These are phyloP conservation scores for Colletotrichum cuscutae DNA, from an alignment of 2,329 filamentous ascomycete species.

Conservation along the genomic window DNA sequence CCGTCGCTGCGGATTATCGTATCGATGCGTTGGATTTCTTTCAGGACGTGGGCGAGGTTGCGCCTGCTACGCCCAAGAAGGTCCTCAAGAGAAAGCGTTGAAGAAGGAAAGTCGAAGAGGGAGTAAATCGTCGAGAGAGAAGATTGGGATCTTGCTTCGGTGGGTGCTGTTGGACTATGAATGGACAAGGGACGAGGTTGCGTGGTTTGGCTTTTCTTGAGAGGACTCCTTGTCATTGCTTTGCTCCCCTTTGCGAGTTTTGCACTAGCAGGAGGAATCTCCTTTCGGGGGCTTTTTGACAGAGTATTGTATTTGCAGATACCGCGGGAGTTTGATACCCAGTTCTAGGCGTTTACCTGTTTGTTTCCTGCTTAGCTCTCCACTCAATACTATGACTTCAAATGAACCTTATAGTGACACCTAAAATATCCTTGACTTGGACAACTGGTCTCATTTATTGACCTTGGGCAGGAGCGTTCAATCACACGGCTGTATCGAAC, in stretches of 20 bases:
- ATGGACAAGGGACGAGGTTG: neutral
- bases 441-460: rapidly evolving
- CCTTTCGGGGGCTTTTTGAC: neutral
- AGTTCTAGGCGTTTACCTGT: neutral
- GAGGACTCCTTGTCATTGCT: neutral
- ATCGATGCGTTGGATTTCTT: neutral
- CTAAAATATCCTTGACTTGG: no score
- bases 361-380: neutral
- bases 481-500: neutral
- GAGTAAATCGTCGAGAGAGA: neutral
- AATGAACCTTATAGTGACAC: neutral
- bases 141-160: neutral
- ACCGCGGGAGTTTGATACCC: neutral
- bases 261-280: neutral
- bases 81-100: neutral
- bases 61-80: neutral
- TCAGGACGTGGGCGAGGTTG: neutral
- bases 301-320: neutral
- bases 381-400: neutral
- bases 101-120: no score
- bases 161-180: neutral
- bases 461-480: neutral
- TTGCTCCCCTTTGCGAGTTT: neutral
- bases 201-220: neutral
- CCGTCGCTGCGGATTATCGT: neutral